Percentiles rank a stretch among this genome's conserved stretches.
Evolutionary conservation across 164 flowering plant genomes (phyloP).

Genomic region (Kalanchoe fedtschenkoi): DNA sequence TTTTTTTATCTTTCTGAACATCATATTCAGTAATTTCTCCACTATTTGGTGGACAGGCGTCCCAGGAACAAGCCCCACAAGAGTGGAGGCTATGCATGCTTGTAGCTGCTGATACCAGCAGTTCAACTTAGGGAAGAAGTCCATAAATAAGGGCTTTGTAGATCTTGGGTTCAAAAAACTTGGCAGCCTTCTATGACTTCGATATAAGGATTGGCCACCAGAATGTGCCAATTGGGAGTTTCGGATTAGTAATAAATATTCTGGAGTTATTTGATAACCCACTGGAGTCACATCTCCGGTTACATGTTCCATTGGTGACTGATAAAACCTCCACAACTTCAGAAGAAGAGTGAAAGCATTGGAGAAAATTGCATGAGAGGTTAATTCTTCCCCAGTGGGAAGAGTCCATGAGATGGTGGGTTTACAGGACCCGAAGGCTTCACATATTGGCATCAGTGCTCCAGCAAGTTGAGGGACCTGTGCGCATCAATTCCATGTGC

Average conservation of each 20-base stretch:
- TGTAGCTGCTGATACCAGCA: conserved; percentile 85
- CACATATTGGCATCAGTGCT: conserved; percentile 83
- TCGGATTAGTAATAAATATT: conserved; percentile 65
- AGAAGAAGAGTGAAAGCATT: conserved; percentile 85
- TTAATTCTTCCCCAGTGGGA: conserved; percentile 69
- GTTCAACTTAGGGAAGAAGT: conserved; percentile 74
- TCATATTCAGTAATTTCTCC: conserved; percentile 65
- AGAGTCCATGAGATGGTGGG: conserved; percentile 52
- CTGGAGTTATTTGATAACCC: conserved; percentile 73
- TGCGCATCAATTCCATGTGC: no score
- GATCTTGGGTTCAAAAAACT: conserved; percentile 23
- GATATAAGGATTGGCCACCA: conserved; percentile 26
- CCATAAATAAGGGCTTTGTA: conserved; percentile 54
- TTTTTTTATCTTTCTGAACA: conserved; percentile 67
- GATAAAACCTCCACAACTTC: conserved; percentile 86
- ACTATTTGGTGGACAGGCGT: conserved; percentile 78
- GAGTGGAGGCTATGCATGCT: conserved; percentile 82
- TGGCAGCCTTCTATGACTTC: conserved; percentile 32
- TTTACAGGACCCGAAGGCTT: conserved; percentile 73
- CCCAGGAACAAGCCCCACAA: conserved; percentile 71
- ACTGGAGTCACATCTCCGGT: conserved; percentile 67
- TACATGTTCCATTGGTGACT: conserved; percentile 68
- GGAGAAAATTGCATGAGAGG: conserved; percentile 71
- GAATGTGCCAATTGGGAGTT: conserved; percentile 50
- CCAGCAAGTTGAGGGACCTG: conserved; percentile 91